Evolutionary conservation across 2,329 filamentous ascomycete species (phyloP), one percentile per base, ranked within the genome.

Genomic region (Rhinocladiella similis): DNA sequence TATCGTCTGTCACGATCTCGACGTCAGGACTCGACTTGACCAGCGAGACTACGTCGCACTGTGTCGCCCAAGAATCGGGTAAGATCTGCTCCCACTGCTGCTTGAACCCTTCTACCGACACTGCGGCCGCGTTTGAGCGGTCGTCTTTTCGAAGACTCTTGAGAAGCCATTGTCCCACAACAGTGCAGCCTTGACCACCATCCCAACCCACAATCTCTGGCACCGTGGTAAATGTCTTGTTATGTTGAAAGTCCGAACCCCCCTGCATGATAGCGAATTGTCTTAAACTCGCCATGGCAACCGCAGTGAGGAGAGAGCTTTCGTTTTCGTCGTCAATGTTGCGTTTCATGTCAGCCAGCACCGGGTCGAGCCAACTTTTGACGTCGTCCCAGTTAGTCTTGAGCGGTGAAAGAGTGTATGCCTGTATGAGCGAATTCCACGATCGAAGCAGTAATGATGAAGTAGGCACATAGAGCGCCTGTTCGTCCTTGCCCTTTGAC

Each of bases 381-480:
- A 54, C 16, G 5, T 38, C 43, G 5, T 38, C 38, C 5, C 25
- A 35, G 22, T 58, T 54, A 29, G 61, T 39, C 7, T 53, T 41
- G 25, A 54, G n/a, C 1, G 47, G 47, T 25, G 47, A 51, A 33
- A 61, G 60, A 16, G 47, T 43, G 47, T 57, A 62, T 29, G 56
- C 50, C 35, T 63, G 58, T 13, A 57, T 25, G 38, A 63, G 55
- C 14, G 50, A 47, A 29, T 41, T 54, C 63, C 63, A 66, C 10
- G 54, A 50, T n/a, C 53, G 47, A 13, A 66, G 53, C 6, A 66
- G 47, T n/a, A 60, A 29, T 12, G 33, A n/a, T 14, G 59, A 20
- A 14, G 42, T 49, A 6, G 60, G 57, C 18, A 62, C 51, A 29
- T 59, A 61, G 6, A 47, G 33, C 13, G 20, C 20, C 13, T 19